A percentile compares a stretch with the other conserved stretches of the same genome.
Conservation (phyloP, 352 stramenopile genomes). For the Pythium biforme region DNA sequence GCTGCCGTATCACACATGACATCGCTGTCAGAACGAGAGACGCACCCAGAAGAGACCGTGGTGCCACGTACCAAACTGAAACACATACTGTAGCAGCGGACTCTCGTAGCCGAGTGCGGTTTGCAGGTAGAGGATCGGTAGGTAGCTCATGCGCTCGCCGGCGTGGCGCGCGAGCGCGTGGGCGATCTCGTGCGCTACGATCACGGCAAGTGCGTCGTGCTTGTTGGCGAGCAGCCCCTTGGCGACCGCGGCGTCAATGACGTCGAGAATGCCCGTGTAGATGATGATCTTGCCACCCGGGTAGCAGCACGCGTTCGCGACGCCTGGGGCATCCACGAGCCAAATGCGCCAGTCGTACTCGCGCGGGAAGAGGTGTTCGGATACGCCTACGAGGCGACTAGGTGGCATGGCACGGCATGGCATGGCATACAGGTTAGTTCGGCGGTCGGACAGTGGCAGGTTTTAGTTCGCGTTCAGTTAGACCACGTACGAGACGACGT, state of each 20-base stretch:
- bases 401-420: neutral
- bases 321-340: conserved; percentile 49
- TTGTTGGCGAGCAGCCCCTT: conserved; percentile 53
- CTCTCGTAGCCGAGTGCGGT: conserved; percentile 50
- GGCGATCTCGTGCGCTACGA: conserved; percentile 64
- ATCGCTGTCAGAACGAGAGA: neutral
- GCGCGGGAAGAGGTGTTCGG: conserved; percentile 63
- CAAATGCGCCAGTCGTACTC: conserved; percentile 65
- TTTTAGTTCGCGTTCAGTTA: neutral
- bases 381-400: conserved; percentile 58
- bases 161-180: conserved; percentile 65
- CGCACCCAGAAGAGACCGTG: neutral
- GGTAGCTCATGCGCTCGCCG: conserved; percentile 59
- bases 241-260: conserved; percentile 61
- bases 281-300: conserved; percentile 70
- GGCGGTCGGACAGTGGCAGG: no score
- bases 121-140: conserved; percentile 51
- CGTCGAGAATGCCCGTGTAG: conserved; percentile 61
- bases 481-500: conserved; percentile 55
- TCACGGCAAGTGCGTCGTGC: conserved; percentile 65
- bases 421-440: no score
- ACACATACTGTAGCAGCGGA: conserved; percentile 61
- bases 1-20: conserved; percentile 18
- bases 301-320: conserved; percentile 59
- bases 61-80: conserved; percentile 44